Evolutionary conservation across 768 basidiomycete genomes (phyloP).

Genomic region (Mycena pura): DNA sequence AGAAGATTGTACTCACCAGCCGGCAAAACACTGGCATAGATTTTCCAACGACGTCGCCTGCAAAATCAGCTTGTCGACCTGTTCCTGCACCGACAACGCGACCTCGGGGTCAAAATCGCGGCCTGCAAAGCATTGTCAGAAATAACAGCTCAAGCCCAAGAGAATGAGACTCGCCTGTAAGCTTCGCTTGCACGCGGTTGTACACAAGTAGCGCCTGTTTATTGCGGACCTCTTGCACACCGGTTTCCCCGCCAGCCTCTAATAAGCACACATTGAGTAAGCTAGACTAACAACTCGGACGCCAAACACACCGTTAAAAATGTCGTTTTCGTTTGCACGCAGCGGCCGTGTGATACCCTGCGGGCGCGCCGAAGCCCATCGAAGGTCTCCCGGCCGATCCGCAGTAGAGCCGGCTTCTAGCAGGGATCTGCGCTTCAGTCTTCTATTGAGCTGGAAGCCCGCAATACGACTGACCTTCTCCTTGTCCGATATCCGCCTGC

Average conservation of each 20-base stretch:
- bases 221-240: slow-evolving; percentile 87
- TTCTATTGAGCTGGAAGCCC: no score
- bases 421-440: no score
- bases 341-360: slow-evolving; percentile 81
- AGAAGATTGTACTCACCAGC: slow-evolving; percentile 67
- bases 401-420: slow-evolving; percentile 39
- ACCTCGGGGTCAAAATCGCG: slow-evolving; percentile 92
- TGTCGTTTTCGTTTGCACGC: slow-evolving; percentile 93
- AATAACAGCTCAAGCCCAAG: no score
- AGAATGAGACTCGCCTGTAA: slow-evolving; percentile 69
- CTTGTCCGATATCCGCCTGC: slow-evolving; percentile 76
- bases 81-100: slow-evolving; percentile 73
- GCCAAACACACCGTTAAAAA: slow-evolving; percentile 76
- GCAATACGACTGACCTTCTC: slow-evolving; percentile 56
- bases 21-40: slow-evolving; percentile 95
- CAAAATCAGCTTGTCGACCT: slow-evolving; percentile 92
- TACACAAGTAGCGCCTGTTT: slow-evolving; percentile 91
- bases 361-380: slow-evolving; percentile 71
- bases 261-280: neutral
- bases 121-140: slow-evolving; percentile 50
- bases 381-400: slow-evolving; percentile 64
- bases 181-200: slow-evolving; percentile 93
- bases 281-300: slow-evolving; percentile 1
- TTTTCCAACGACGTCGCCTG: slow-evolving; percentile 95
- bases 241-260: slow-evolving; percentile 57